A percentile compares a stretch with the other conserved stretches of the same genome.
Evolutionary conservation across 352 stramenopile species (phyloP).

Genomic region (Globisporangium camurandrum): DNA sequence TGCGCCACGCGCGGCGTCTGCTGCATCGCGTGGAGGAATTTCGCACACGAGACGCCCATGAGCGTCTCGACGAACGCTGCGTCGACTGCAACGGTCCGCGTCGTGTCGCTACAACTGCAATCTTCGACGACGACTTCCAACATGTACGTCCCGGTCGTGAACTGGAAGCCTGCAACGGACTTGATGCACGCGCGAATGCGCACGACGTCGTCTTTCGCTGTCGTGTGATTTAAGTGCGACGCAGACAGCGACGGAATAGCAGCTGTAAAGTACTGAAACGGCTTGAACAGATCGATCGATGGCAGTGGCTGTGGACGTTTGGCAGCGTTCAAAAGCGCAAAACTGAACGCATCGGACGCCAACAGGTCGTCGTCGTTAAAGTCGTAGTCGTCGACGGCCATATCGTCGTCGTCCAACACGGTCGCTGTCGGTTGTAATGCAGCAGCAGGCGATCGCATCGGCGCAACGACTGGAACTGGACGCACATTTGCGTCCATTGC

Average conservation of each 20-base stretch:
- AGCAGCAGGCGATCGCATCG: background rate
- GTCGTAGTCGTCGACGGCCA: background rate
- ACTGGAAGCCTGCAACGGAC: slow-evolving; percentile 79
- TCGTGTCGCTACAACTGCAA: slow-evolving; percentile 58
- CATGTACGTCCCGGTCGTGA: slow-evolving; percentile 57
- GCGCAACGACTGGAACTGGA: too few relatives aligned
- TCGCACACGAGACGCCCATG: slow-evolving; percentile 65
- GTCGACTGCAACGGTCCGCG: slow-evolving; percentile 37
- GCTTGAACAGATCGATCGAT: slow-evolving; percentile 14
- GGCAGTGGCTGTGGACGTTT: background rate
- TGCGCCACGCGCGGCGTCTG: slow-evolving; percentile 44
- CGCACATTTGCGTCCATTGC: slow-evolving; percentile 1
- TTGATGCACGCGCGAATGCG: slow-evolving; percentile 69
- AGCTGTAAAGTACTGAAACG: slow-evolving; percentile 54
- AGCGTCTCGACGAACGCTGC: slow-evolving; percentile 52
- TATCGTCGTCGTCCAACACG: background rate
- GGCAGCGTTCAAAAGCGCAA: slow-evolving; percentile 8
- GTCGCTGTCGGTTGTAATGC: background rate
- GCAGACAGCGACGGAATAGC: slow-evolving; percentile 11
- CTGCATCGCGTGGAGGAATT: slow-evolving; percentile 70
- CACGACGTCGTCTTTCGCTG: slow-evolving; percentile 22
- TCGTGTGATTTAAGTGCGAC: too few relatives aligned
- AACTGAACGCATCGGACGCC: too few relatives aligned
- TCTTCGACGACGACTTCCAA: slow-evolving; percentile 75
- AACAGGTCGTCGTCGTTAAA: too few relatives aligned